These are phyloP conservation scores for Aaosphaeria pasadenensis DNA, from an alignment of 2,329 filamentous ascomycete genomes.

Conservation along the genomic window DNA sequence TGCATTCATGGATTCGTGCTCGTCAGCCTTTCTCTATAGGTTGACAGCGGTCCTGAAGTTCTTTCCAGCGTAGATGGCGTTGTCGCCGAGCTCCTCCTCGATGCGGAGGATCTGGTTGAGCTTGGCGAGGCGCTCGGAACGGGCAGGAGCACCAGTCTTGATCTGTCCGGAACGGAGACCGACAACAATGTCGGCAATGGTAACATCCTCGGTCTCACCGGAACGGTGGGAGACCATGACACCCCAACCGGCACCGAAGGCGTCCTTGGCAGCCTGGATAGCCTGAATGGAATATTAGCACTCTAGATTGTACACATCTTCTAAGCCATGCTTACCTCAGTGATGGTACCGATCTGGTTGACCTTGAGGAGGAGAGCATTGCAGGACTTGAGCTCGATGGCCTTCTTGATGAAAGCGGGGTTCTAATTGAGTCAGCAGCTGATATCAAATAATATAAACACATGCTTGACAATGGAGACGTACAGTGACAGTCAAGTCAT, in stretches of 20 bases:
- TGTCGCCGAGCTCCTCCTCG: constrained; percentile 94
- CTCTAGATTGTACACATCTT: constrained; percentile 91
- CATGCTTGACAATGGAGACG: too few relatives aligned
- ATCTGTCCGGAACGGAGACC: constrained; percentile 97
- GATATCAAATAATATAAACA: neutral
- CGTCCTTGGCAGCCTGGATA: constrained; percentile 61
- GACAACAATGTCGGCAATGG: constrained; percentile 96
- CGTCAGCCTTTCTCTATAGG: constrained; percentile 43
- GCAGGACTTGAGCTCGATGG: constrained; percentile 97
- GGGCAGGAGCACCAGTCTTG: constrained; percentile 68
- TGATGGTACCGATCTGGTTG: constrained; percentile 99
- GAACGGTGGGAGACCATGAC: constrained; percentile 99
- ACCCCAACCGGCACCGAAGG: constrained; percentile 76
- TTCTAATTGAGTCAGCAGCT: constrained; percentile 49
- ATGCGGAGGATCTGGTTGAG: constrained; percentile 99
- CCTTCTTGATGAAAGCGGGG: constrained; percentile 98
- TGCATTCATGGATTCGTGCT: too few relatives aligned
- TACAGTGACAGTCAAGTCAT: constrained; percentile 14
- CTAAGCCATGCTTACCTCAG: constrained; percentile 75
- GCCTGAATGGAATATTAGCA: neutral
- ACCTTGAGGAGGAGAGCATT: constrained; percentile 98
- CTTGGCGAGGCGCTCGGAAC: constrained; percentile 98
- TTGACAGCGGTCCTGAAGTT: constrained; percentile 91
- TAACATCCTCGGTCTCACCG: constrained; percentile 99
- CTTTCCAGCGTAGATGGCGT: constrained; percentile 86